Percentiles rank a stretch among this genome's conserved stretches.
phyloP scores from a whole-genome alignment of 495 filamentous ascomycete genomes.

The Aspergillus diversus region DNA sequence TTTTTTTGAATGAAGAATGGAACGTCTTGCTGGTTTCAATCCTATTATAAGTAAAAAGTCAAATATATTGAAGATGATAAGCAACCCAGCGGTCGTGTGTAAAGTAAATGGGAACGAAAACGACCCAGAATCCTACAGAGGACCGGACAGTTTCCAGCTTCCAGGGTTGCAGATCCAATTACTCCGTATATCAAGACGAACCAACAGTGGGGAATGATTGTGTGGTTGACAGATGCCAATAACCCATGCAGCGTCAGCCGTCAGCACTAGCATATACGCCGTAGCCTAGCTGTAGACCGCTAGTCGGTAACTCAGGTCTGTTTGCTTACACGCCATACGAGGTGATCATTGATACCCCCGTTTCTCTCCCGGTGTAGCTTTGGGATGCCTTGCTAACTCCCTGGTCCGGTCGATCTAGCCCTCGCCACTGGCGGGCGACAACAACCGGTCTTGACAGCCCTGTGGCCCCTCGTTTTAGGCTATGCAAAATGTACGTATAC shows the following conservation, averaged over 20 bases:
- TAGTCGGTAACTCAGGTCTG: no score
- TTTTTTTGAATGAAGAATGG: neutral
- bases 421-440: no score
- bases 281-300: neutral
- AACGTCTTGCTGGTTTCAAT: neutral
- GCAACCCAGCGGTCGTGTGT: neutral
- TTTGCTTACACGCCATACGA: no score
- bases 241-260: neutral
- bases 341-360: no score
- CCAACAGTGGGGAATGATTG: neutral
- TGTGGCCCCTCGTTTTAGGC: no score
- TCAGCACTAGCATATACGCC: neutral
- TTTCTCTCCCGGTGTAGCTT: no score
- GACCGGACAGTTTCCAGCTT: neutral
- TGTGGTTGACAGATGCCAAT: no score
- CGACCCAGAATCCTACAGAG: neutral
- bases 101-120: no score
- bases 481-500: no score
- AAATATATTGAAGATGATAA: neutral
- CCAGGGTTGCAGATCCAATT: neutral
- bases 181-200: neutral
- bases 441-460: no score
- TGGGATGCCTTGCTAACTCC: no score
- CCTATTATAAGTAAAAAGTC: neutral
- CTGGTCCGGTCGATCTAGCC: no score